phyloP scores from a whole-genome alignment of 192 early-diverging fungal species.

The Funneliformis geosporum region DNA sequence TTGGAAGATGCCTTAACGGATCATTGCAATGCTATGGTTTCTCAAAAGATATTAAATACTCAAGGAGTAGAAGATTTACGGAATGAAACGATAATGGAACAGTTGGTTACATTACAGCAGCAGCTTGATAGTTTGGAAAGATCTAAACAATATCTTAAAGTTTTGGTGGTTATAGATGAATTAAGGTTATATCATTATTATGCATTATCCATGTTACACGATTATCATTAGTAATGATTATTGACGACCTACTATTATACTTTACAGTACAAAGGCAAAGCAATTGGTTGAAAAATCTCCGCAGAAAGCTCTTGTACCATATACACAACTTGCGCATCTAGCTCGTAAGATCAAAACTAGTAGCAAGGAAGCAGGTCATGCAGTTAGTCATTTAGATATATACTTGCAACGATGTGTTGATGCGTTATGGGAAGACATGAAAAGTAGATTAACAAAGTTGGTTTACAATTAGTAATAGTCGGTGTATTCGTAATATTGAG shows the following conservation, averaged over 20 bases:
- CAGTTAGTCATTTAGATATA: slow-evolving; percentile 37
- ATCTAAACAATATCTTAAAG: slow-evolving; percentile 47
- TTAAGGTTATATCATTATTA: slow-evolving; percentile 38
- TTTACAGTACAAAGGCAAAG: slow-evolving; percentile 38
- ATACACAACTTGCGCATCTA: slow-evolving; percentile 43
- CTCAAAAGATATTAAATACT: neutral
- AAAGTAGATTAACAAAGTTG: slow-evolving; percentile 47
- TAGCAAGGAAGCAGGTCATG: slow-evolving; percentile 18
- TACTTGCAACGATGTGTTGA: slow-evolving; percentile 40
- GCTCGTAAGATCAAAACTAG: slow-evolving; percentile 32
- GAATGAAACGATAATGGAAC: slow-evolving; percentile 21
- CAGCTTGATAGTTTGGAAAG: slow-evolving; percentile 38
- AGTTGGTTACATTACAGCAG: slow-evolving; percentile 38
- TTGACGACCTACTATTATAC: neutral
- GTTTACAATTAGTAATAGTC: slow-evolving; percentile 7
- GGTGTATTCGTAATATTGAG: neutral
- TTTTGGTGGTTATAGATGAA: slow-evolving; percentile 43
- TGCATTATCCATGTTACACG: slow-evolving; percentile 1
- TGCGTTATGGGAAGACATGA: slow-evolving; percentile 50
- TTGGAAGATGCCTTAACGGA: slow-evolving; percentile 16
- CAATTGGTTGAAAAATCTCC: slow-evolving; percentile 42
- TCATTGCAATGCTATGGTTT: neutral
- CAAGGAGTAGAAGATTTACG: neutral
- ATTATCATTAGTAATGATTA: neutral
- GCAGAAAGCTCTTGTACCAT: slow-evolving; percentile 45